Base-by-base conservation (phyloP, 139 green algal genomes). In the Astrephomene gubernaculifera region DNA sequence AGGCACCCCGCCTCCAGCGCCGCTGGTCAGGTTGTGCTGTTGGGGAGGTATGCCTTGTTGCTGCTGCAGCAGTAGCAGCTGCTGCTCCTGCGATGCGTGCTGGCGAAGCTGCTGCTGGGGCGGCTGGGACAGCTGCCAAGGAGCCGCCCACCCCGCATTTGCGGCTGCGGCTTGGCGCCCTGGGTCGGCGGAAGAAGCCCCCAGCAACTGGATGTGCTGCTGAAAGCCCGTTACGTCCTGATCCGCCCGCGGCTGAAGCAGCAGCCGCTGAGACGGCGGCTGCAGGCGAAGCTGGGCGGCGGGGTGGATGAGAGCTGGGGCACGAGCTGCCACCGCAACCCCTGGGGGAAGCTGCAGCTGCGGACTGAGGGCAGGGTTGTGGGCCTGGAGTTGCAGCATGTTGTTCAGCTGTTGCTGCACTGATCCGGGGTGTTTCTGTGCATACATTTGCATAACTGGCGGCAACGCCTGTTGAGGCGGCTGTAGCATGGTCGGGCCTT, bases 321-420 rank as follows among this genome's bases (percentile, higher is more conserved):
- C 4, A 0, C 70, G 3, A 57, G 44, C 45, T 63, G 71, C 71
- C n/a, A 31, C 65, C 33, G 65, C 36, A 29, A 27, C 68, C 25
- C 24, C 68, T 75, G 63, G 22, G 27, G 36, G 68, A 39, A 33
- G 71, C 45, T 79, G 44, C 31, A 49, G 71, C 45, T 79, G 71
- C 5, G 61, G 4, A 8, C 61, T n/a, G 21, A 69, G 61, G n/a
- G 45, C 2, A 14, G 21, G 10, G 38, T 25, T 35, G 8, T 1
- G 38, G 39, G 10, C 43, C 70, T 61, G 36, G 3, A 52, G 70
- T 24, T 31, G n/a, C 27, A 52, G 19, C 43, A 52, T 61, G 72
- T 44, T 71, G 36, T 22, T 71, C 25, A 53, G 53, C n/a, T 63
- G 43, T 1, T 61, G 70, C 44, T 63, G 70, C 25, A 69, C 19